Base-by-base conservation (phyloP, 1,284 basidiomycete species). In the Ganoderma meredithae region DNA sequence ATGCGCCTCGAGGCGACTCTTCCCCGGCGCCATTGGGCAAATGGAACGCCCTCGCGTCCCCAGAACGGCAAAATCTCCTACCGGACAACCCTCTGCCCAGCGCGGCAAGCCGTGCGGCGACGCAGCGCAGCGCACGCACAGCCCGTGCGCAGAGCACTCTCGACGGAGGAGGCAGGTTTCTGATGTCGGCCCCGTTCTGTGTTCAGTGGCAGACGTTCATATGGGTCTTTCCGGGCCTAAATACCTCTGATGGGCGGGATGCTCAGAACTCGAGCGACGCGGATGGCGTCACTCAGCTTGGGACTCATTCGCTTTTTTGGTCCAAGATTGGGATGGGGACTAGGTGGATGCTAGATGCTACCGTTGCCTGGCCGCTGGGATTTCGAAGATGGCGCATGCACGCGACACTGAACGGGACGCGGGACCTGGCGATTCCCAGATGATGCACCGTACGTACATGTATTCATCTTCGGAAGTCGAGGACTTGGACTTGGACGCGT, bases 71-170 rank as follows among this genome's bases (percentile, higher is more conserved):
- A 62, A 27, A 31, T 52, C 60, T 44, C 33, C 60, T 66, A 66
- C 72, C 72, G 64, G 64, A 66, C 27, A 59, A 47, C 74, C 74
- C 74, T 75, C 56, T 75, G 74, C 74, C 74, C 74, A 73, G n/a
- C n/a, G n/a, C n/a, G n/a, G n/a, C n/a, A n/a, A n/a, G n/a, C n/a
- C n/a, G n/a, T n/a, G n/a, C n/a, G n/a, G n/a, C n/a, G n/a, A n/a
- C n/a, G n/a, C n/a, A n/a, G n/a, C n/a, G n/a, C n/a, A 47, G 22
- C 47, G 47, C 47, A 49, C 40, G 40, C 25, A 31, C 33, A 36
- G n/a, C 22, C 36, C 41, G 58, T n/a, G 4, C 33, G 33, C 52
- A 53, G 52, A 53, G 25, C 25, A 53, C 49, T 36, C 33, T n/a
- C n/a, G n/a, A n/a, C n/a, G 33, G 8, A 3, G 33, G 44, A 47